Percentiles rank a stretch among this genome's conserved stretches.
Conservation (phyloP, 2,329 filamentous ascomycete genomes). For the Capronia americana region DNA sequence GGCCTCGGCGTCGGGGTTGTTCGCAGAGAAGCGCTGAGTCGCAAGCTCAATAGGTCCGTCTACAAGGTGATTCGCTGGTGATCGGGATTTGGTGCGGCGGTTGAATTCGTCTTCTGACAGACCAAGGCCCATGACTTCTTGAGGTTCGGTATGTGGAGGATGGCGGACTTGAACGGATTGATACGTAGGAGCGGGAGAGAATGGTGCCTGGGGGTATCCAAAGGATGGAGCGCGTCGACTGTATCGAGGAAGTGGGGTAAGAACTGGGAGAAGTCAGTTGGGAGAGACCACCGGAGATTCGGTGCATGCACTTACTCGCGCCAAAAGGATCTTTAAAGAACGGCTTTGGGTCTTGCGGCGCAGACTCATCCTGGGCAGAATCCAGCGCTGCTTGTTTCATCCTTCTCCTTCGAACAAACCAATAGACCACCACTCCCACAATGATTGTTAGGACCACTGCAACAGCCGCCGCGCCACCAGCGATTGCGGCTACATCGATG, state of each 20-base stretch:
- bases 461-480: conserved; percentile 23
- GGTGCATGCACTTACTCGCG: not conserved
- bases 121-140: conserved; percentile 33
- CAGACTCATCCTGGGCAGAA: not conserved
- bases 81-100: conserved; percentile 23
- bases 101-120: conserved; percentile 29
- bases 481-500: conserved; percentile 20
- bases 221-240: conserved; percentile 12
- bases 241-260: conserved; percentile 23
- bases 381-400: conserved; percentile 5
- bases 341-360: conserved; percentile 17
- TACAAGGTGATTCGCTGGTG: conserved; percentile 7
- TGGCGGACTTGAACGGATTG: conserved; percentile 9
- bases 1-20: conserved; percentile 15
- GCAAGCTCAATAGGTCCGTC: conserved; percentile 31
- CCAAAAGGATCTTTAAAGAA: conserved; percentile 17
- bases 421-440: conserved; percentile 18
- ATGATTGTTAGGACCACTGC: conserved; percentile 18
- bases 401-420: conserved; percentile 20
- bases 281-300: not conserved
- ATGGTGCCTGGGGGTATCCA: conserved; percentile 5
- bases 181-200: conserved; percentile 28
- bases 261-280: conserved; percentile 7
- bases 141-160: conserved; percentile 23
- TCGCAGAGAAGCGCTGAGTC: conserved; percentile 24